Evolutionary conservation across 176 grass and related monocot genomes (phyloP), one percentile per base, ranked within the genome.

Genomic region (Musa acuminata): DNA sequence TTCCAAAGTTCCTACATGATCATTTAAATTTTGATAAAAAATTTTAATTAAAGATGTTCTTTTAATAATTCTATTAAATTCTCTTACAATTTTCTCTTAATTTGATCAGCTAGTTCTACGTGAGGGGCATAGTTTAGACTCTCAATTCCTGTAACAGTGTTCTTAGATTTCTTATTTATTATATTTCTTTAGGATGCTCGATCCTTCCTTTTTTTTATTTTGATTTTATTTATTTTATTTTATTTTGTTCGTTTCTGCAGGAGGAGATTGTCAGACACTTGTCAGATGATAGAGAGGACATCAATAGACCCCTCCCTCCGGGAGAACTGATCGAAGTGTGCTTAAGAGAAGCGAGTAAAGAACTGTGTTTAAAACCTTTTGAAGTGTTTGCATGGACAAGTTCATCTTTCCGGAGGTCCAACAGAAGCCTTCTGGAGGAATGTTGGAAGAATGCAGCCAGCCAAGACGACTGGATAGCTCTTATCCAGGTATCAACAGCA

Each of bases 371-470:
- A 67, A 98, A 98, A 94, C 88, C 90, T 57, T 98, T 98, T 63
- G 86, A 94, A 82, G 86, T 98, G 55, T 94, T 94, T 86, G 88
- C 88, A 75, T 94, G 80, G 82, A 91, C 84, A 80, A 89, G 86
- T 73, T 79, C 90, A 74, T 98, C 90, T 0, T 93, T 93, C 72
- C 84, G 86, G 16, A 82, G 76, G 55, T 98, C 95, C 71, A 87
- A 94, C 80, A 81, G 53, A 83, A 82, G 81, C 57, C 86, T 89
- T 81, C 71, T 98, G 22, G 95, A 98, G 80, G 73, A 82, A 67
- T 98, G 95, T 80, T 98, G 90, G 90, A 84, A 48, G 51, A 93
- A 91, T 79, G 90, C 95, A 57, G 71, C 84, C 27, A 69, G 91
- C 78, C 90, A 98, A 80, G 90, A 98, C 29, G 78, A 98, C 71